Percentiles rank a stretch among this genome's conserved stretches.
These are phyloP conservation scores for Arabidopsis lyrata DNA, from an alignment of 441 rosid genomes.

Conservation along the genomic window DNA sequence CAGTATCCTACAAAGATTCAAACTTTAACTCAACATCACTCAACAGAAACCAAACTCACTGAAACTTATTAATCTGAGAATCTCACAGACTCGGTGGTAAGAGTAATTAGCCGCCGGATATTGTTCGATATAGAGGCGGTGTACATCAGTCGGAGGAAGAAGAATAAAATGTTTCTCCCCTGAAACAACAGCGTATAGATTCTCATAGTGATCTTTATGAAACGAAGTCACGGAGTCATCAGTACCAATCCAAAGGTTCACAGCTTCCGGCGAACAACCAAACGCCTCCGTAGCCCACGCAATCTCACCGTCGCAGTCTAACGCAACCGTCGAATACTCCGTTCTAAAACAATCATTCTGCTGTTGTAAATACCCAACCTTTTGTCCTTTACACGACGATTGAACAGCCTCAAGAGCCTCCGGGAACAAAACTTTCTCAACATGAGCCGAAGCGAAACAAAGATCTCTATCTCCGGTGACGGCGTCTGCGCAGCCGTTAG, in stretches of 20 bases:
- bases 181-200: constrained; percentile 80
- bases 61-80: constrained; percentile 42
- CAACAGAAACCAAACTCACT: constrained; percentile 6
- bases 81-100: constrained; percentile 47
- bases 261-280: constrained; percentile 83
- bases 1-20: constrained; percentile 52
- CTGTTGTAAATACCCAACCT: constrained; percentile 80
- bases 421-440: constrained; percentile 61
- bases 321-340: constrained; percentile 61
- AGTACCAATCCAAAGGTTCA: constrained; percentile 88
- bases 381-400: constrained; percentile 30
- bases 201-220: constrained; percentile 94
- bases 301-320: constrained; percentile 71
- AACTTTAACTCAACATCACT: constrained; percentile 26
- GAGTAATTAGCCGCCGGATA: constrained; percentile 76
- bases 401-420: constrained; percentile 61
- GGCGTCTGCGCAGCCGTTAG: constrained; percentile 45
- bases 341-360: constrained; percentile 81
- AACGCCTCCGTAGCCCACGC: constrained; percentile 83
- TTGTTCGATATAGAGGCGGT: constrained; percentile 68
- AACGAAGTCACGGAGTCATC: constrained; percentile 74
- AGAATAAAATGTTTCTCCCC: constrained; percentile 86
- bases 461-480: constrained; percentile 37
- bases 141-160: constrained; percentile 89
- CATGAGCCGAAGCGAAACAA: constrained; percentile 83